Evolutionary conservation across 1,284 basidiomycete species (phyloP), one percentile per base, ranked within the genome.

Genomic region (Ganoderma sinense): DNA sequence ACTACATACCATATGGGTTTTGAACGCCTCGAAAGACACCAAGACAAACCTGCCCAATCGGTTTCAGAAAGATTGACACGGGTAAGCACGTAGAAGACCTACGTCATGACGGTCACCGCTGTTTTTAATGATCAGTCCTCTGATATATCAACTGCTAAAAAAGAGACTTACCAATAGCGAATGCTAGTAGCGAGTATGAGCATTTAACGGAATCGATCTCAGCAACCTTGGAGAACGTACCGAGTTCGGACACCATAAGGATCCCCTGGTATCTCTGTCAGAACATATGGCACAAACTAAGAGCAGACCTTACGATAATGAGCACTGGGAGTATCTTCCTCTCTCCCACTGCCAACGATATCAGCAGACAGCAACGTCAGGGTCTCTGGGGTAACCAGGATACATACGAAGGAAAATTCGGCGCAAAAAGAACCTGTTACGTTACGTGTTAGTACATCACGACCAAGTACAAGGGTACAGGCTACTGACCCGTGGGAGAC

Each of bases 61-160:
- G 33, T 36, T 36, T 36, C n/a, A 26, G 1, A n/a, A 23, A 51
- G 29, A 2, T 55, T 29, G 29, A 26, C 29, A 14, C 1, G 53
- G 23, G 4, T 16, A 13, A 55, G n/a, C 14, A n/a, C 4, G 4
- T 1, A 7, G n/a, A 18, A 2, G 7, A 62, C 60, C 18, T 11
- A 62, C 60, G 60, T 62, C 60, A 43, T 62, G 60, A 41, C 23
- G 20, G 60, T 62, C 0, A 45, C 60, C 4, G 60, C 60, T 62
- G 36, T 62, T 29, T 18, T 2, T 7, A 16, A 29, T 2, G 0
- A 31, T 26, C 29, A n/a, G 29, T 4, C 2, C 53, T 29, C 53
- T 23, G 26, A 23, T 23, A 29, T 31, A 31, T 4, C 10, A 1
- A 14, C 5, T n/a, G 23, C 4, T 23, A 2, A 31, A 4, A 6